phyloP scores from a whole-genome alignment of 805 yeast genomes.

The Hanseniaspora guilliermondii region DNA sequence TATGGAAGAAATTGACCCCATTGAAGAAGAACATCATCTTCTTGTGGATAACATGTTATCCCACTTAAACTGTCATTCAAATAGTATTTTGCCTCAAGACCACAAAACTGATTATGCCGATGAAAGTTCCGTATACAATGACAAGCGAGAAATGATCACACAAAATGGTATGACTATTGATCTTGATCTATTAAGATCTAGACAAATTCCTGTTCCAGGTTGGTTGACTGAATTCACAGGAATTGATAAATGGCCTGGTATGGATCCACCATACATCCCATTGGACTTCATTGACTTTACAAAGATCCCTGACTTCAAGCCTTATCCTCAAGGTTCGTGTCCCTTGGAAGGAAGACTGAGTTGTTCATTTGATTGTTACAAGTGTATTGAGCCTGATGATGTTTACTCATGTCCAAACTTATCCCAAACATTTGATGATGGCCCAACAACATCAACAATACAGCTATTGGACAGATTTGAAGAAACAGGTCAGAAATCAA shows the following conservation, averaged over 20 bases:
- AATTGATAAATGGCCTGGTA: constrained; percentile 67
- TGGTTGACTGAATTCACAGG: constrained; percentile 76
- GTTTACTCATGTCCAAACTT: constrained; percentile 59
- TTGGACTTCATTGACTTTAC: constrained; percentile 53
- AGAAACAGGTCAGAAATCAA: constrained; percentile 35
- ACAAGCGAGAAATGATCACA: neutral
- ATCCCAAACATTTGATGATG: constrained; percentile 90
- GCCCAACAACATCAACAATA: constrained; percentile 68
- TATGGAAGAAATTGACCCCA: neutral
- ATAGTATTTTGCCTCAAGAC: neutral
- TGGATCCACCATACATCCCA: constrained; percentile 79
- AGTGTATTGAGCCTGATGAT: constrained; percentile 68
- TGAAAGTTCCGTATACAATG: neutral
- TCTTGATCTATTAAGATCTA: neutral
- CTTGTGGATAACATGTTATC: constrained; percentile 1
- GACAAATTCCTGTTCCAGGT: constrained; percentile 48
- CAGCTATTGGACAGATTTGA: constrained; percentile 41
- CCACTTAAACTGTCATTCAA: neutral
- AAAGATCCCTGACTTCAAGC: constrained; percentile 37
- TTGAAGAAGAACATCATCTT: neutral
- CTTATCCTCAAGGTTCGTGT: constrained; percentile 51
- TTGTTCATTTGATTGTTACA: constrained; percentile 79
- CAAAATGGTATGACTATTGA: constrained; percentile 5
- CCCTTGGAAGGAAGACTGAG: constrained; percentile 34
- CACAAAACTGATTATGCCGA: neutral